A percentile compares a stretch with the other conserved stretches of the same genome.
phyloP scores from a whole-genome alignment of 106 monocot species.

The Ottelia alismoides region DNA sequence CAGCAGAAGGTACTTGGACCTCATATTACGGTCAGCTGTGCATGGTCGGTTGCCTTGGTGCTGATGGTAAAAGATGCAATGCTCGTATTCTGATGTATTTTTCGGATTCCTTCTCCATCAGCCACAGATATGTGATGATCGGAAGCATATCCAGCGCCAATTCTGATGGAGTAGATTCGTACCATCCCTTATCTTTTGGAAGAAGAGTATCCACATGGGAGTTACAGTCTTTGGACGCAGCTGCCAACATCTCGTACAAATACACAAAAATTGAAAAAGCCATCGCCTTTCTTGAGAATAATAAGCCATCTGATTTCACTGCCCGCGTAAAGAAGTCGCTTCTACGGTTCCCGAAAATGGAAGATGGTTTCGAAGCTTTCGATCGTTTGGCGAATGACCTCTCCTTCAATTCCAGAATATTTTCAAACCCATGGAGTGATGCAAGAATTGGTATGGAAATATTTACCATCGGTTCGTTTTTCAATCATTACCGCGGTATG shows the following conservation, averaged over 20 bases:
- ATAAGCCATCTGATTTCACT: slow-evolving; percentile 41
- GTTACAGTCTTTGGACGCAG: slow-evolving; percentile 6
- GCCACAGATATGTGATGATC: slow-evolving; percentile 17
- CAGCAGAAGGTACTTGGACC: slow-evolving; percentile 50
- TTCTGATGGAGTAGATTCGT: neutral
- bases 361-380: slow-evolving; percentile 27
- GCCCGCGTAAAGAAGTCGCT: slow-evolving; percentile 39
- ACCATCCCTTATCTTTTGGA: slow-evolving; percentile 42
- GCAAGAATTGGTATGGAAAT: slow-evolving; percentile 17
- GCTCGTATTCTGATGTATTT: slow-evolving; percentile 58
- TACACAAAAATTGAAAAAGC: slow-evolving; percentile 47
- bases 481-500: slow-evolving; percentile 17
- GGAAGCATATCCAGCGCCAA: slow-evolving; percentile 35
- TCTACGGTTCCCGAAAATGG: slow-evolving; percentile 40
- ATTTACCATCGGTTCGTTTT: slow-evolving; percentile 27
- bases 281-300: slow-evolving; percentile 37
- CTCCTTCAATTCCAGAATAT: slow-evolving; percentile 15
- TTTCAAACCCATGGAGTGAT: slow-evolving; percentile 25
- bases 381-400: slow-evolving; percentile 44
- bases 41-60: slow-evolving; percentile 63
- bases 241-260: slow-evolving; percentile 17
- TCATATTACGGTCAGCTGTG: slow-evolving; percentile 52
- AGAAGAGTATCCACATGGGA: slow-evolving; percentile 17
- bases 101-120: slow-evolving; percentile 39
- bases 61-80: slow-evolving; percentile 14